These are phyloP conservation scores for Millerago galiae DNA, from an alignment of 805 yeast genomes.

Conservation along the genomic window DNA sequence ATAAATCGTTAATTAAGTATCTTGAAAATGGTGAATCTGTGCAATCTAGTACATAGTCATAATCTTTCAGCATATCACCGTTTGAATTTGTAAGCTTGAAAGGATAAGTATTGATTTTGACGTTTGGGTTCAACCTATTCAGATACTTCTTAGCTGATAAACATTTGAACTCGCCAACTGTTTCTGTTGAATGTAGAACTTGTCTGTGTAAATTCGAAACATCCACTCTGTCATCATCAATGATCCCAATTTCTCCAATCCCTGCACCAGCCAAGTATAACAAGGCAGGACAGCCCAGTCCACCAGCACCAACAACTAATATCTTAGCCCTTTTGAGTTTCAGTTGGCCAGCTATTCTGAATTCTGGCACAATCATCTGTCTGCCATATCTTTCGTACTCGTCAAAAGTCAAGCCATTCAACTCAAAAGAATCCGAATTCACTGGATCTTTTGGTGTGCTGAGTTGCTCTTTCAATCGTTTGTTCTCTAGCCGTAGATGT, in stretches of 20 bases:
- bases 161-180: constrained; percentile 67
- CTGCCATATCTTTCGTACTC: constrained; percentile 87
- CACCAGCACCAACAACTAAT: constrained; percentile 92
- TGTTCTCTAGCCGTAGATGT: constrained; percentile 14
- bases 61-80: constrained; percentile 53
- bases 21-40: constrained; percentile 90
- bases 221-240: constrained; percentile 84
- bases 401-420: constrained; percentile 33
- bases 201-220: constrained; percentile 85
- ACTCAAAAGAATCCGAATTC: neutral
- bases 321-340: constrained; percentile 51
- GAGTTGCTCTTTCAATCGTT: constrained; percentile 4
- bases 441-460: neutral
- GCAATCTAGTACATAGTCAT: constrained; percentile 83
- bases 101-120: constrained; percentile 46
- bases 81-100: constrained; percentile 46
- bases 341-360: constrained; percentile 48
- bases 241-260: constrained; percentile 75
- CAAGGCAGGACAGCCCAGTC: constrained; percentile 89
- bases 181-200: constrained; percentile 62
- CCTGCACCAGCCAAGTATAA: constrained; percentile 86
- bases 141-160: constrained; percentile 66
- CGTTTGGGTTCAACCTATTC: constrained; percentile 58
- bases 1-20: constrained; percentile 80
- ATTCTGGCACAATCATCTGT: constrained; percentile 86